These are phyloP conservation scores for Talaromyces verruculosus DNA, from an alignment of 2,329 filamentous ascomycete genomes.

Conservation along the genomic window DNA sequence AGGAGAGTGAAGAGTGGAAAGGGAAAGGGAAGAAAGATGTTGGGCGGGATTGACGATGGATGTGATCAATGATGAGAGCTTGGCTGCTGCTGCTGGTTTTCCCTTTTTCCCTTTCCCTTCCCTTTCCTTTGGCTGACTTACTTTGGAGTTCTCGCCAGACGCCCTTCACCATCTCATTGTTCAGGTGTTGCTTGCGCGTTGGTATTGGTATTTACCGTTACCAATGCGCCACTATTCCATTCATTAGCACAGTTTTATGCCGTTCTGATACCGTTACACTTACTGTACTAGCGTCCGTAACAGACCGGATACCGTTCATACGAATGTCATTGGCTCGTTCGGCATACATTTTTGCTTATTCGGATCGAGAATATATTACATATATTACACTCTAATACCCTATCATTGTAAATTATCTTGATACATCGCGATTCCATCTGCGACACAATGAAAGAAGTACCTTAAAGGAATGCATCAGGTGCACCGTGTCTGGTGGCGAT, in stretches of 20 bases:
- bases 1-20: conserved; percentile 11
- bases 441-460: neutral
- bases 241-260: neutral
- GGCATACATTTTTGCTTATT: neutral
- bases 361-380: conserved; percentile 2
- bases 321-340: neutral
- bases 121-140: conserved; percentile 5
- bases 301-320: conserved; percentile 14
- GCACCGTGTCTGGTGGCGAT: neutral
- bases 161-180: conserved; percentile 3
- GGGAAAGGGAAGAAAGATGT: conserved; percentile 16
- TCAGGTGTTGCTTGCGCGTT: neutral
- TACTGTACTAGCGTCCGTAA: conserved; percentile 22
- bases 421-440: neutral
- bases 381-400: neutral
- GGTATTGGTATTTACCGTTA: conserved; percentile 1
- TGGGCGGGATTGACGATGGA: conserved; percentile 15
- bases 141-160: conserved; percentile 12
- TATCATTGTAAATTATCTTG: neutral
- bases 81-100: conserved; percentile 15
- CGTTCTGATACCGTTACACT: neutral
- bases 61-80: conserved; percentile 11
- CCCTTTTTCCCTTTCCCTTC: conserved; percentile 18
- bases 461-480: neutral
- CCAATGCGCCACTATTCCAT: neutral